Base-by-base conservation (phyloP, 768 basidiomycete species). In the Gloeopeniophorella convolvens region DNA sequence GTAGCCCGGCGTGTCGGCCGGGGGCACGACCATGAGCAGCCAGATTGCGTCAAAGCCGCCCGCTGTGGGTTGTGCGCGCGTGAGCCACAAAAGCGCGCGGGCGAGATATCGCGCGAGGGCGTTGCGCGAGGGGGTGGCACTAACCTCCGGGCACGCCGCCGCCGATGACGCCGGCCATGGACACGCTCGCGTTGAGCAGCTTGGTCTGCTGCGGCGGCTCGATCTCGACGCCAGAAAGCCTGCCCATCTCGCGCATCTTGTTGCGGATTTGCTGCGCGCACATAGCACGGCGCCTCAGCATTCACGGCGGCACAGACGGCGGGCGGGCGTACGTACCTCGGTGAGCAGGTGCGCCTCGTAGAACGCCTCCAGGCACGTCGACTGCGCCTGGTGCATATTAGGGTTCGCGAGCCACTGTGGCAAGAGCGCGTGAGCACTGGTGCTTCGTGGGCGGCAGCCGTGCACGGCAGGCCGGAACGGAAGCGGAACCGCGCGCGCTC, bases 21-120 rank as follows among this genome's bases (percentile, higher is more conserved):
- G 57, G 15, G 80, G 76, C 40, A 86, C 83, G 60, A 86, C 76
- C 15, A 93, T 79, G 13, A 99, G 78, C 5, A 99, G 71, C 91
- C 93, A 98, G 51, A 98, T 79, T 6, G 96, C 96, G 63, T 99
- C 96, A 66, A 89, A 98, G 2, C 96, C 96, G 9, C 96, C 96
- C 45, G 96, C 96, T 97, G 57, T 46, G 20, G n/a, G n/a, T n/a
- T n/a, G n/a, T n/a, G n/a, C n/a, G n/a, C n/a, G n/a, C n/a, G n/a
- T n/a, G n/a, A n/a, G n/a, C n/a, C n/a, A n/a, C n/a, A n/a, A n/a
- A n/a, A n/a, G n/a, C n/a, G 41, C 7, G n/a, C 21, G n/a, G 35
- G 30, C 27, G 12, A 33, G 13, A 16, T 2, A 32, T 5, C 10
- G 15, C 20, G 20, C n/a, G 32, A 46, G 18, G 21, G 21, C 11